A percentile compares a stretch with the other conserved stretches of the same genome.
Evolutionary conservation across 1,284 basidiomycete species (phyloP).

Genomic region (Somion occarium): DNA sequence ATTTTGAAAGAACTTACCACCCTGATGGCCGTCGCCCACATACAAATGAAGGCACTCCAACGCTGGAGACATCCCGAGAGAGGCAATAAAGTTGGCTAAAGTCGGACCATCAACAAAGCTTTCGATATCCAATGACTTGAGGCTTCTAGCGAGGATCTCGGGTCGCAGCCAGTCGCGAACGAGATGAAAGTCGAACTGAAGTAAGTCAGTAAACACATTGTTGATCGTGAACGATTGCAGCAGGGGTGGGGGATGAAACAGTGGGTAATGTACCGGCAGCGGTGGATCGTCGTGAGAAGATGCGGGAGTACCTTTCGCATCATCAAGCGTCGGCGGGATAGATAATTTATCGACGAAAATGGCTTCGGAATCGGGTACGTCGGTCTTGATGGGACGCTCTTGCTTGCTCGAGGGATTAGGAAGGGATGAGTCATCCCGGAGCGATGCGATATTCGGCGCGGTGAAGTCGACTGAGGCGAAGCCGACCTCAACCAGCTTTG

Average conservation of each 20-base stretch:
- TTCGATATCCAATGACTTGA: not conserved
- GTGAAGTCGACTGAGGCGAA: not conserved
- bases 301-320: too few species aligned
- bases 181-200: not conserved
- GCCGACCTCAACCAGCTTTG: not conserved
- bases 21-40: not conserved
- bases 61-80: not conserved
- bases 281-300: too few species aligned
- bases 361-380: too few species aligned
- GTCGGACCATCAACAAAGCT: not conserved
- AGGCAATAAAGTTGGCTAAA: not conserved
- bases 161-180: not conserved
- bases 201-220: not conserved
- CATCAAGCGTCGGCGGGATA: too few species aligned
- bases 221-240: not conserved
- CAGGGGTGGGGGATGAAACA: not conserved
- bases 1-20: not conserved
- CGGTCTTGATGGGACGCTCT: too few species aligned
- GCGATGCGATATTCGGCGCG: not conserved
- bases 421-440: too few species aligned
- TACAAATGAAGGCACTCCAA: not conserved
- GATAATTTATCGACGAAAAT: too few species aligned
- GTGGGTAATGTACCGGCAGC: not conserved
- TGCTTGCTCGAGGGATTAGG: too few species aligned
- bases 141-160: not conserved